Evolutionary conservation across 768 basidiomycete genomes (phyloP).

Genomic region (Collybiopsis confluens): DNA sequence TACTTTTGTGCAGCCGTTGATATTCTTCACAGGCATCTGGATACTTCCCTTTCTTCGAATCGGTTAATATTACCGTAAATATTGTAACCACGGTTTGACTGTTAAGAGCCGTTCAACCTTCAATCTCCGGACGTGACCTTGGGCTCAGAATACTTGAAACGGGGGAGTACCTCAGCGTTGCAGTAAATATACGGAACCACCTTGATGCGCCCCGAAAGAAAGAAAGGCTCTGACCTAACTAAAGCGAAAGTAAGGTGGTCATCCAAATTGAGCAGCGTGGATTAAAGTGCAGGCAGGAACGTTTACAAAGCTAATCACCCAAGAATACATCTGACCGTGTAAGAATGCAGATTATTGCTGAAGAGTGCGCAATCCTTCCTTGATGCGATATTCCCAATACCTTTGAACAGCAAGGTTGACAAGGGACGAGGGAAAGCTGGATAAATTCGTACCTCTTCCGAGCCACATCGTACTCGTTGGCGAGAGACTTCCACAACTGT

Average conservation of each 20-base stretch:
- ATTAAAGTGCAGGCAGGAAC: conserved; percentile 24
- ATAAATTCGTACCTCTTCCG: conserved; percentile 56
- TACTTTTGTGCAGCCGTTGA: too few species aligned
- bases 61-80: too few species aligned
- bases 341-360: not conserved
- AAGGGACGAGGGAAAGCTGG: conserved; percentile 11
- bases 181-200: too few species aligned
- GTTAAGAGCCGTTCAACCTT: conserved; percentile 78
- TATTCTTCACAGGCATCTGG: too few species aligned
- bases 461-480: conserved; percentile 66
- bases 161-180: conserved; percentile 69
- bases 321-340: not conserved
- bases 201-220: too few species aligned
- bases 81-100: conserved; percentile 87
- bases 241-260: too few species aligned
- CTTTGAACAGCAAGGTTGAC: conserved; percentile 28
- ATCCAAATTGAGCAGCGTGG: conserved; percentile 91
- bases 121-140: too few species aligned
- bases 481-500: conserved; percentile 71
- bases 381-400: conserved; percentile 77
- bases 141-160: too few species aligned
- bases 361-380: conserved; percentile 30
- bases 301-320: not conserved
- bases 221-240: too few species aligned
- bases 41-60: too few species aligned